These are phyloP conservation scores for Chlorella sp. DNA, from an alignment of 139 green algal genomes.

Conservation along the genomic window DNA sequence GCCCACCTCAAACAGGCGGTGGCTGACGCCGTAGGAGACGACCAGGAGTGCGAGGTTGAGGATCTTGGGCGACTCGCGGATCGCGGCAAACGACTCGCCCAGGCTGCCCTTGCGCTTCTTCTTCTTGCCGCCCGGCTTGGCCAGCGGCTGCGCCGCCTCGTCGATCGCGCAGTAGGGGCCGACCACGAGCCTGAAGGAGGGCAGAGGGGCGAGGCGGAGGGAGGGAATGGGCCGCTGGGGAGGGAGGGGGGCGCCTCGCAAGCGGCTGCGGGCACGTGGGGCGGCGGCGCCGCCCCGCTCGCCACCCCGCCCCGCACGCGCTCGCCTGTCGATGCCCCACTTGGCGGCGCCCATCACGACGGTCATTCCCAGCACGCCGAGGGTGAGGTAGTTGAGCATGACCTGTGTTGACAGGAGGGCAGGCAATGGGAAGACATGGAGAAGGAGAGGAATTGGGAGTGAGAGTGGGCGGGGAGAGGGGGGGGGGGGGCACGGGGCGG, in stretches of 20 bases:
- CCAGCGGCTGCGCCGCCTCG: not conserved
- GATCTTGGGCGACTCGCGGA: constrained; percentile 61
- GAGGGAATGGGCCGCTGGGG: too few relatives aligned
- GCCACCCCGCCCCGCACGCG: too few relatives aligned
- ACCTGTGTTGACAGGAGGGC: not conserved
- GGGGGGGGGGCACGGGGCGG: not conserved
- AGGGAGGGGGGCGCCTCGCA: too few relatives aligned
- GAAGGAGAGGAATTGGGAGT: too few relatives aligned
- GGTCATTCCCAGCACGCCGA: constrained; percentile 54
- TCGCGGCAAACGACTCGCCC: constrained; percentile 56
- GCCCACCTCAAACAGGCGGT: constrained; percentile 88
- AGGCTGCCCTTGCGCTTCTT: constrained; percentile 70
- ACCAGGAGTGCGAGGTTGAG: constrained; percentile 76
- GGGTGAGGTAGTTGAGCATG: constrained; percentile 59
- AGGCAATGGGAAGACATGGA: not conserved
- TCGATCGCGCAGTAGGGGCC: constrained; percentile 32
- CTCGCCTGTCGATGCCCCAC: constrained; percentile 47
- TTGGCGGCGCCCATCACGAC: constrained; percentile 68
- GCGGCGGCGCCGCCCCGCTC: too few relatives aligned
- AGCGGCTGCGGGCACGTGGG: too few relatives aligned
- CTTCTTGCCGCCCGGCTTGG: constrained; percentile 41
- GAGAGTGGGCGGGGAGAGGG: not conserved
- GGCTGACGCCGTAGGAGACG: constrained; percentile 71
- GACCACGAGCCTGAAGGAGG: constrained; percentile 23
- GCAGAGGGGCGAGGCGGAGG: not conserved